These are phyloP conservation scores for Candida koratica DNA, from an alignment of 805 yeast species.

Conservation along the genomic window DNA sequence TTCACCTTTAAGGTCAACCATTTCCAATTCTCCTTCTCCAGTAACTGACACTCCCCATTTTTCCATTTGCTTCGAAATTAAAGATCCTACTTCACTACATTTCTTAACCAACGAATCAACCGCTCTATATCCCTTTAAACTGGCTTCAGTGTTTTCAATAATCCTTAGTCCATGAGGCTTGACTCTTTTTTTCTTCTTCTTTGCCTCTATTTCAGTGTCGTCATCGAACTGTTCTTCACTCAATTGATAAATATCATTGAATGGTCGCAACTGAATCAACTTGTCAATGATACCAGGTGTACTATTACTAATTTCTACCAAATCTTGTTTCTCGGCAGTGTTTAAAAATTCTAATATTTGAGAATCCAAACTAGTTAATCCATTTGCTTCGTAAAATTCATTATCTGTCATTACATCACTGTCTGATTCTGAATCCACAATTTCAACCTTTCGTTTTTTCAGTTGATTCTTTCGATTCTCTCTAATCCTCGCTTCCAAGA, in stretches of 20 bases:
- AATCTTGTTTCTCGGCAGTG: slow-evolving; percentile 66
- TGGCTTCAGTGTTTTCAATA: slow-evolving; percentile 63
- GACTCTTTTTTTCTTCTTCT: slow-evolving; percentile 40
- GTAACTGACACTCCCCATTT: slow-evolving; percentile 86
- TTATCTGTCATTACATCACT: slow-evolving; percentile 49
- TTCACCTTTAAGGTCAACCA: slow-evolving; percentile 40
- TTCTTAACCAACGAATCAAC: slow-evolving; percentile 86
- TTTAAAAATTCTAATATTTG: slow-evolving; percentile 76
- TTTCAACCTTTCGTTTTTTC: slow-evolving; percentile 9
- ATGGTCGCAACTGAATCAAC: slow-evolving; percentile 72
- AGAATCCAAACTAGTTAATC: slow-evolving; percentile 50
- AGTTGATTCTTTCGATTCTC: slow-evolving; percentile 26
- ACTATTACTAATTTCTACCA: slow-evolving; percentile 76
- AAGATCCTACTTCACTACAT: slow-evolving; percentile 74
- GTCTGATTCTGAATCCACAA: slow-evolving; percentile 34
- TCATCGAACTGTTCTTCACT: slow-evolving; percentile 50
- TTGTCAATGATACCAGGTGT: slow-evolving; percentile 60
- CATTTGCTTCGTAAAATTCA: slow-evolving; percentile 31
- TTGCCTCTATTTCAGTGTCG: slow-evolving; percentile 20
- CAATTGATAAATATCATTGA: slow-evolving; percentile 51
- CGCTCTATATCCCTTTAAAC: slow-evolving; percentile 85
- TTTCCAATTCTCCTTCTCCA: slow-evolving; percentile 65
- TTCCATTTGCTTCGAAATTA: slow-evolving; percentile 66
- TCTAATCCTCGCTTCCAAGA: slow-evolving; percentile 35
- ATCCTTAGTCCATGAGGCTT: slow-evolving; percentile 67